Evolutionary conservation across 2,329 filamentous ascomycete species (phyloP).

Genomic region (Penicillium palitans): DNA sequence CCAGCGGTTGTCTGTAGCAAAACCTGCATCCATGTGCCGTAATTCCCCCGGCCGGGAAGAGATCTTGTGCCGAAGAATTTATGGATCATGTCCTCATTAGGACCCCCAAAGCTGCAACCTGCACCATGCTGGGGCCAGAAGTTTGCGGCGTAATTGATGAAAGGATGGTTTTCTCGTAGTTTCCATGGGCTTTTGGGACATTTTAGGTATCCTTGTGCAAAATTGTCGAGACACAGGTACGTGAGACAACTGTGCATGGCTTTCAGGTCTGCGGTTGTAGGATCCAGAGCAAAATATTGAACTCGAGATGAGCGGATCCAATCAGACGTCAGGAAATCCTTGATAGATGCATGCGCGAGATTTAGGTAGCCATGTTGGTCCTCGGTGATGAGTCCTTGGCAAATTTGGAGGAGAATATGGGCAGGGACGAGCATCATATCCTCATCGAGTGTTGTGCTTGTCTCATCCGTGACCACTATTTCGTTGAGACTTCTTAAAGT

Average conservation of each 20-base stretch:
- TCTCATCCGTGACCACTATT: conserved; percentile 16
- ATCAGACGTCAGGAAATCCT: conserved; percentile 22
- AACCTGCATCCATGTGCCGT: conserved; percentile 19
- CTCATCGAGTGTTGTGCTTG: conserved; percentile 12
- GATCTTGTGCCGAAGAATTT: conserved; percentile 17
- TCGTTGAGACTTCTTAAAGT: conserved; percentile 18
- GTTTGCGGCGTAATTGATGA: conserved; percentile 19
- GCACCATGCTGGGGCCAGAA: conserved; percentile 19
- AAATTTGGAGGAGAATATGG: conserved; percentile 19
- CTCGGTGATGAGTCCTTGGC: conserved; percentile 21
- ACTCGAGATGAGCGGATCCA: conserved; percentile 21
- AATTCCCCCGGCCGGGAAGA: conserved; percentile 20
- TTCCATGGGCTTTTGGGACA: neutral
- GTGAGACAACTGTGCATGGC: conserved; percentile 20
- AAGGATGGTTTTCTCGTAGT: conserved; percentile 1
- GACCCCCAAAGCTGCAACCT: conserved; percentile 3
- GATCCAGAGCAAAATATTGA: conserved; percentile 17
- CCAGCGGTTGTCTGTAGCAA: conserved; percentile 4
- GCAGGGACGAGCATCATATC: conserved; percentile 25
- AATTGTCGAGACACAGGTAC: conserved; percentile 23
- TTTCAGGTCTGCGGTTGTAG: conserved; percentile 13
- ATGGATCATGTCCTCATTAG: conserved; percentile 2
- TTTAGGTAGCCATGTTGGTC: conserved; percentile 13
- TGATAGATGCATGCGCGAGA: conserved; percentile 22
- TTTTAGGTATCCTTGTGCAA: conserved; percentile 14